Base-by-base conservation (phyloP, 2,329 filamentous ascomycete genomes). In the Akanthomyces muscarius region DNA sequence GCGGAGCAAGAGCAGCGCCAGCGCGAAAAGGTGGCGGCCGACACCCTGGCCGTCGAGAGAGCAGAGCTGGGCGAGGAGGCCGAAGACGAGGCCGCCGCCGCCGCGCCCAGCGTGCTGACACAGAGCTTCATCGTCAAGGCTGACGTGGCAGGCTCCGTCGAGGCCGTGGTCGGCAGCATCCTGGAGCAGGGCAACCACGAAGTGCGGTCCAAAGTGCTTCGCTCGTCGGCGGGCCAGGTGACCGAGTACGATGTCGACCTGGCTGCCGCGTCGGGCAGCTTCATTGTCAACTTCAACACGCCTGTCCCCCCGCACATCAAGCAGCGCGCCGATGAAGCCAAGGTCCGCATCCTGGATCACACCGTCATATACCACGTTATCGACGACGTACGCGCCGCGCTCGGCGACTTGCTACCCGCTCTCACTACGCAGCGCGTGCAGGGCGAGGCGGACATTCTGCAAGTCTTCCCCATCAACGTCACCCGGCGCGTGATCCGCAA, bases 81-180 rank as follows among this genome's bases (percentile, higher is more conserved):
- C 52, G 79, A 71, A 0, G 73, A 73, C 5, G 77, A 75, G 3
- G 45, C 45, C 13, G 30, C 38, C 38, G 38, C 38, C 38, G 69
- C 73, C 2, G 70, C 74, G 30, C 69, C 74, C 41, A 79, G 80
- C 10, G 75, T 82, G 8, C 80, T 80, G 57, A 77, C 83, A 18
- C 83, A 97, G 54, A 89, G 89, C 69, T 95, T 98, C 75, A 86
- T 95, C 64, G 82, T 99, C 77, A 97, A 96, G 76, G 93, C 89
- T 61, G 95, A 99, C 70, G 95, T 98, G 21, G 90, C 89, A 65
- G 95, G 95, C 44, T 98, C 94, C 0, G 92, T 93, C 0, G 95
- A 99, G 78, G 95, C 95, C 2, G 89, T 98, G 3, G 82, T 88
- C 65, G 89, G 91, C 55, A 88, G 89, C 10, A 83, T 99, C 64